Evolutionary conservation across 2,329 filamentous ascomycete genomes (phyloP), one percentile per base, ranked within the genome.

Genomic region (Neonectria ditissima): DNA sequence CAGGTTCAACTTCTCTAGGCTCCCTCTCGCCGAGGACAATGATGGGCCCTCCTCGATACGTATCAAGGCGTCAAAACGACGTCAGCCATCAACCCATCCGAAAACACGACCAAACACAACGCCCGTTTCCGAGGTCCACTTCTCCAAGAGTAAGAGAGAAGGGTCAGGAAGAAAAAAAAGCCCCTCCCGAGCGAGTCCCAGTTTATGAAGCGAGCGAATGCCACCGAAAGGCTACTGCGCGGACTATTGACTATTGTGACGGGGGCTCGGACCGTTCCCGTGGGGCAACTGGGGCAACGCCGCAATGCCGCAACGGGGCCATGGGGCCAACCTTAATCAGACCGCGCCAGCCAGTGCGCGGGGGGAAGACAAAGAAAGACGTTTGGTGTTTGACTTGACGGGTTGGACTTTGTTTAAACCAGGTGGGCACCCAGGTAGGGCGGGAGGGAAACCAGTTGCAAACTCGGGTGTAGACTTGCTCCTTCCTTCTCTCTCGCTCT

Each of bases 241-340:
- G 6, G 34, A 18, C n/a, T 41, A 20, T 18, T 41, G 37, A 41
- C 34, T n/a, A 41, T 20, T 18, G 44, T 39, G 22, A 50, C 32
- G 43, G 51, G 43, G 41, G 26, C 18, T 28, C 59, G 58, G 52
- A 55, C 58, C 58, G 58, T 54, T 50, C 50, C 51, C 58, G 58
- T 53, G 43, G 58, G 51, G 39, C 47, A 30, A 50, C 30, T 37
- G 20, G 41, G 20, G 41, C 22, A 30, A 30, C 30, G 24, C 43
- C 47, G 4, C 28, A 30, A 30, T 30, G 47, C 24, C 14, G 53
- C 18, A 4, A 20, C 4, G 34, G 20, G 34, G 13, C 18, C 16
- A 45, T 45, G 48, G 56, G 39, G 18, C 48, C 48, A 54, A 59
- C 56, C 56, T 59, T 59, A 59, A 59, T 47, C 56, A 39, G 32